These are phyloP conservation scores for Leucocoprinus birnbaumii DNA, from an alignment of 768 basidiomycete species.

Conservation along the genomic window DNA sequence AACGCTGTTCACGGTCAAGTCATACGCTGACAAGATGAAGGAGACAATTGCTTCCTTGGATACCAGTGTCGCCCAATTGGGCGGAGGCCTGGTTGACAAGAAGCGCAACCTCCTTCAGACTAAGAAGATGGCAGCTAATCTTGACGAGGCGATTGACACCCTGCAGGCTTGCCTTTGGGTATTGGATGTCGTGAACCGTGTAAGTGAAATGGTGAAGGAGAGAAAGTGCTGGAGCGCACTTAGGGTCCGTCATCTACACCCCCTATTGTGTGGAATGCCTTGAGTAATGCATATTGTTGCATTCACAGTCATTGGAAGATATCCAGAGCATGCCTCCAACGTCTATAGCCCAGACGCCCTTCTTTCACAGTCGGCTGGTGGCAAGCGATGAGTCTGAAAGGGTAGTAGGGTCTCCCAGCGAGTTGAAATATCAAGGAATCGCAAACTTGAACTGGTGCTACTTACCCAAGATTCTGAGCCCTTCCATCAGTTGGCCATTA, in stretches of 20 bases:
- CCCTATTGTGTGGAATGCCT: constrained; percentile 22
- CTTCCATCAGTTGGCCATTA: no score
- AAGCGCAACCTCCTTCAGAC: constrained; percentile 87
- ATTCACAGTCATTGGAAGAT: constrained; percentile 85
- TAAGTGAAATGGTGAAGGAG: constrained; percentile 89
- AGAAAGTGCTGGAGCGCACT: constrained; percentile 97
- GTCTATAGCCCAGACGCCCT: constrained; percentile 87
- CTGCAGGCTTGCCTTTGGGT: constrained; percentile 90
- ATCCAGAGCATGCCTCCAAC: constrained; percentile 88
- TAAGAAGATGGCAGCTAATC: constrained; percentile 88
- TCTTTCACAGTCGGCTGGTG: no score
- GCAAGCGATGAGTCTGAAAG: no score
- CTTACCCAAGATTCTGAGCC: no score
- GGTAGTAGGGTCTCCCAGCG: no score
- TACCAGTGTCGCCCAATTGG: constrained; percentile 83
- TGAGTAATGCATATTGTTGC: constrained; percentile 27
- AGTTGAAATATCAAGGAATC: no score
- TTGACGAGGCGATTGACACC: constrained; percentile 96
- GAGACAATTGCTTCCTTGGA: constrained; percentile 91
- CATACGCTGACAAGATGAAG: constrained; percentile 92
- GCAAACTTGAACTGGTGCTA: no score
- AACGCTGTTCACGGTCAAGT: constrained; percentile 93
- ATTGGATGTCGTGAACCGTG: constrained; percentile 88
- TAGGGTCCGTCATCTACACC: constrained; percentile 62
- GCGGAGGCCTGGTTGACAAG: constrained; percentile 87